Percentiles rank a stretch among this genome's conserved stretches.
phyloP scores from a whole-genome alignment of 2,329 filamentous ascomycete species.

The Xylaria sp. region DNA sequence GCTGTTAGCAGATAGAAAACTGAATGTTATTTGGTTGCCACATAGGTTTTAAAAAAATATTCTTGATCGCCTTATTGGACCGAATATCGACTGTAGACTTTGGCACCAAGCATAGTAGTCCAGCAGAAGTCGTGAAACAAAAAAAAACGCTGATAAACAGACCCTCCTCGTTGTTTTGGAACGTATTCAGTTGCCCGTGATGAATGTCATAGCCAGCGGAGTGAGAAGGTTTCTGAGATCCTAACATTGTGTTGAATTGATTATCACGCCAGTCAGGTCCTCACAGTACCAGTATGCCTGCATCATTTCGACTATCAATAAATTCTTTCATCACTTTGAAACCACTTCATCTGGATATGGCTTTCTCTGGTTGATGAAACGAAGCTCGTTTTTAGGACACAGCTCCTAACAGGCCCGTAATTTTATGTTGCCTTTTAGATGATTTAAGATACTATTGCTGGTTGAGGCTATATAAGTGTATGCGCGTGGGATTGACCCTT shows the following conservation, averaged over 20 bases:
- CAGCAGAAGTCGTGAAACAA: not conserved
- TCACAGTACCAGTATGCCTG: not conserved
- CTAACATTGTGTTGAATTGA: not conserved
- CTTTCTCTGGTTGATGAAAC: not conserved
- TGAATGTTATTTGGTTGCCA: not conserved
- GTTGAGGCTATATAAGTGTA: too few species aligned
- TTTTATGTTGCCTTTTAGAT: too few species aligned
- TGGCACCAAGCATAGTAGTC: not conserved
- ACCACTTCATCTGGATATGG: not conserved
- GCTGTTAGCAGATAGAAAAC: slow-evolving; percentile 17
- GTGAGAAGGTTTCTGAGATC: not conserved
- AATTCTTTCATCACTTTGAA: not conserved
- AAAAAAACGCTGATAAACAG: not conserved
- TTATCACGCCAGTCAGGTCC: not conserved
- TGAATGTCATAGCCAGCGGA: not conserved
- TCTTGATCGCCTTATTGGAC: slow-evolving; percentile 4
- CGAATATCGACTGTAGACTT: not conserved
- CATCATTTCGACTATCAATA: not conserved
- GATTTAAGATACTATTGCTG: too few species aligned
- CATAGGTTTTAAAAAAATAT: not conserved
- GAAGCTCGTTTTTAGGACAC: not conserved
- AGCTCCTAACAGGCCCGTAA: not conserved
- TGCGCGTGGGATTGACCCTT: too few species aligned
- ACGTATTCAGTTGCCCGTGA: not conserved
- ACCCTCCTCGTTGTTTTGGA: not conserved